phyloP scores from a whole-genome alignment of 2,329 filamentous ascomycete genomes.

The Botrytis paeoniae region DNA sequence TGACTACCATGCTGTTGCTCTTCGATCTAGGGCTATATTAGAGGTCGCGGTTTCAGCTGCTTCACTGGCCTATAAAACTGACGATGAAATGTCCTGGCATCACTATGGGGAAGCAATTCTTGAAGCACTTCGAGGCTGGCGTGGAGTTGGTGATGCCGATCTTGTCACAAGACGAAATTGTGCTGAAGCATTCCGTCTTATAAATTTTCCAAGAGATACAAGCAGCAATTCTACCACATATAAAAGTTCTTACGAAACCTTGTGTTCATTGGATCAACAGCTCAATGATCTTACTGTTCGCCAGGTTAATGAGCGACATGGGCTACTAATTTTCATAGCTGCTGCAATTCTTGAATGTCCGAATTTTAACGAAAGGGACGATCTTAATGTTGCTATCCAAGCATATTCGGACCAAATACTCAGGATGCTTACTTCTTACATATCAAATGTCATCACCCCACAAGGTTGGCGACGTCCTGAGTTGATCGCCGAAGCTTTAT shows the following conservation, averaged over 20 bases:
- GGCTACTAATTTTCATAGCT: conserved; percentile 60
- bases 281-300: conserved; percentile 37
- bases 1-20: conserved; percentile 89
- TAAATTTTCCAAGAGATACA: background rate
- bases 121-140: conserved; percentile 74
- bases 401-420: background rate
- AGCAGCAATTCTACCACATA: background rate
- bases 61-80: conserved; percentile 48
- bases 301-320: conserved; percentile 69
- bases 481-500: conserved; percentile 9
- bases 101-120: conserved; percentile 55
- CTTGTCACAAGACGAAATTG: conserved; percentile 68
- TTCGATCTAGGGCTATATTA: conserved; percentile 77
- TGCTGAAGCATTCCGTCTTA: conserved; percentile 56
- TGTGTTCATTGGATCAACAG: conserved; percentile 20
- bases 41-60: conserved; percentile 71
- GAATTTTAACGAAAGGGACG: background rate
- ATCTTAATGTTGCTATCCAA: background rate
- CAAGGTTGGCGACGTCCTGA: conserved; percentile 37
- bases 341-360: conserved; percentile 25
- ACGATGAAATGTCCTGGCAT: conserved; percentile 52
- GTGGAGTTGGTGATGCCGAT: conserved; percentile 81
- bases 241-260: background rate
- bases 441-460: background rate
- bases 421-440: background rate